These are phyloP conservation scores for Sordariomycetes sp. DNA, from an alignment of 2,329 filamentous ascomycete genomes.

Conservation along the genomic window DNA sequence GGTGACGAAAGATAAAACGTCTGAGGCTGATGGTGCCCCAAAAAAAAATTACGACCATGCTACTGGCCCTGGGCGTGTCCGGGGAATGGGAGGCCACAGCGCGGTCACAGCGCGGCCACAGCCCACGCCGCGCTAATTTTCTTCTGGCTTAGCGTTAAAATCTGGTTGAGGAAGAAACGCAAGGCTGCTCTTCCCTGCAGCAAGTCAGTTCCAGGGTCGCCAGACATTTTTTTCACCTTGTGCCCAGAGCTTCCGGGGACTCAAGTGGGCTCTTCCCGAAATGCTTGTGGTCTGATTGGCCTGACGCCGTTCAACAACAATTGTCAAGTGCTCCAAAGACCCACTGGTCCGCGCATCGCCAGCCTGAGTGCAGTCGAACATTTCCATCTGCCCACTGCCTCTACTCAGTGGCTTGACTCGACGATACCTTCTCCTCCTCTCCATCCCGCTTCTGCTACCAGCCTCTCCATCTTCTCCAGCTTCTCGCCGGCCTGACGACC, in stretches of 20 bases:
- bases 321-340: too few relatives aligned
- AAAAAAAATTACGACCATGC: slow-evolving; percentile 3
- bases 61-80: slow-evolving; percentile 1
- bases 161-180: slow-evolving; percentile 6
- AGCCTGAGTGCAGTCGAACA: neutral
- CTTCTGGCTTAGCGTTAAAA: slow-evolving; percentile 1
- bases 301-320: slow-evolving; percentile 2
- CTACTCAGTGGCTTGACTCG: neutral
- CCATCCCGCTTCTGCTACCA: neutral
- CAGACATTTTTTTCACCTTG: neutral
- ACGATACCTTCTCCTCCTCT: neutral
- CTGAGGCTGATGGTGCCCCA: slow-evolving; percentile 7
- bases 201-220: neutral
- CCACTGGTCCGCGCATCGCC: neutral
- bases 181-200: neutral
- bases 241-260: neutral
- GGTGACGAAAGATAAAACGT: too few relatives aligned
- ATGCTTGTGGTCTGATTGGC: neutral
- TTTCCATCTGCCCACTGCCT: neutral
- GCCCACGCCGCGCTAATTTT: neutral
- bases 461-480: neutral
- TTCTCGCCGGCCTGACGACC: neutral
- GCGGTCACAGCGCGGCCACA: too few relatives aligned
- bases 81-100: slow-evolving; percentile 4
- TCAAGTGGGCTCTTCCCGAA: neutral